These are phyloP conservation scores for Jackrogersella minutella DNA, from an alignment of 495 filamentous ascomycete genomes.

Conservation along the genomic window DNA sequence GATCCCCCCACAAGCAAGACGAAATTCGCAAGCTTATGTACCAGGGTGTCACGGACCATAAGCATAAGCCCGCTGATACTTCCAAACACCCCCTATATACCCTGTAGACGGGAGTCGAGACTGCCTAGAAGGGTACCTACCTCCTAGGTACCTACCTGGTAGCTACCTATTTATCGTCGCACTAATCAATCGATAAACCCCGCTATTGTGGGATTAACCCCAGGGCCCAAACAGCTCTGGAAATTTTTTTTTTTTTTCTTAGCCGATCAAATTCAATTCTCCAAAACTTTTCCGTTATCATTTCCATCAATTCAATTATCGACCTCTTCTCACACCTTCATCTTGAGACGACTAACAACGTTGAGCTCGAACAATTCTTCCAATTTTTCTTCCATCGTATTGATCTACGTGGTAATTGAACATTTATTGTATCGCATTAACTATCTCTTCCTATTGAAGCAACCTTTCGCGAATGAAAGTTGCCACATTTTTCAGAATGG, in stretches of 20 bases:
- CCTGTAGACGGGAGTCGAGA: too few species aligned
- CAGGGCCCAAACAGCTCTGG: conserved; percentile 1
- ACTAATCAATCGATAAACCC: conserved; percentile 37
- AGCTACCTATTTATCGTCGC: too few species aligned
- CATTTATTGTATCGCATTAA: not conserved
- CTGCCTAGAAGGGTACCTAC: not conserved
- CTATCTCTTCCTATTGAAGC: conserved; percentile 4
- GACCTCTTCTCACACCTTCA: conserved; percentile 17
- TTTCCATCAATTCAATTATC: conserved; percentile 9
- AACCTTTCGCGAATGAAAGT: conserved; percentile 40
- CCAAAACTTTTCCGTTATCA: conserved; percentile 14
- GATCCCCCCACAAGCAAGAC: too few species aligned
- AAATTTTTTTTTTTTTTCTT: conserved; percentile 30
- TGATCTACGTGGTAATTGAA: not conserved
- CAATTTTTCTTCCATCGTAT: not conserved
- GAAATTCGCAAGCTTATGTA: too few species aligned
- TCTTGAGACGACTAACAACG: not conserved
- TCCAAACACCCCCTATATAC: too few species aligned
- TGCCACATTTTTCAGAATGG: conserved; percentile 55
- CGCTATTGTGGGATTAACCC: conserved; percentile 14
- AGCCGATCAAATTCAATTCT: conserved; percentile 20
- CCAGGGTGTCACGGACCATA: too few species aligned
- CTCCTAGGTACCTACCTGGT: not conserved
- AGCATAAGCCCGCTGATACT: too few species aligned
- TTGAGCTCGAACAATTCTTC: not conserved